Base-by-base conservation (phyloP, 2,329 filamentous ascomycete genomes). In the Fusarium sp. region DNA sequence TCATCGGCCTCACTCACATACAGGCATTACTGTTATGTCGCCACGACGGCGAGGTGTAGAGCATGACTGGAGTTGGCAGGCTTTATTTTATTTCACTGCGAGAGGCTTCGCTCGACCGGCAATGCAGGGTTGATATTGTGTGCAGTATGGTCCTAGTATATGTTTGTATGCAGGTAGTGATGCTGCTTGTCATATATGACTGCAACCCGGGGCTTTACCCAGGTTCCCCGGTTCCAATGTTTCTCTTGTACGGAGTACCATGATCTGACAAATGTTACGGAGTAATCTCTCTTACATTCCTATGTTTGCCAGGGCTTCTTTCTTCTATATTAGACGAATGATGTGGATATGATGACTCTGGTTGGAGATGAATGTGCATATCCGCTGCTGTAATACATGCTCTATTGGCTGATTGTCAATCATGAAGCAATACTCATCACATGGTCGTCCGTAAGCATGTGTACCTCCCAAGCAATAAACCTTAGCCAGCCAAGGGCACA, bases 151-250 rank as follows among this genome's bases (percentile, higher is more conserved):
- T 23, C 49, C 37, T 19, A 28, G 18, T 44, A n/a, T 65, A 60
- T 35, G 47, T 43, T 67, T 25, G 30, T 52, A 64, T 73, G 54
- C 59, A 74, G 59, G 58, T 60, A 56, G 57, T 67, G 40, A 46
- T 66, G 43, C 52, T 67, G 53, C 57, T 37, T 73, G 71, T 74
- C 71, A 73, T 71, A 74, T 71, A 60, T 74, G 71, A 73, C 67
- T 54, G 35, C 38, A 58, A 40, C 46, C 53, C 62, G 62, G 67
- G 59, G 62, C 32, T 47, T 58, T 58, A 50, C 33, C 67, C 61
- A 68, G 35, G 33, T 59, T 71, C 67, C 71, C 53, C 62, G 71
- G 49, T 28, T 38, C 38, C 46, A 46, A 47, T 25, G n/a, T 23
- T 54, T 35, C 53, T 47, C 38, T 60, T 50, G 33, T 21, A n/a